Evolutionary conservation across 1,284 basidiomycete species (phyloP), one percentile per base, ranked within the genome.

Genomic region (Pseudozyma tsukubaensis): DNA sequence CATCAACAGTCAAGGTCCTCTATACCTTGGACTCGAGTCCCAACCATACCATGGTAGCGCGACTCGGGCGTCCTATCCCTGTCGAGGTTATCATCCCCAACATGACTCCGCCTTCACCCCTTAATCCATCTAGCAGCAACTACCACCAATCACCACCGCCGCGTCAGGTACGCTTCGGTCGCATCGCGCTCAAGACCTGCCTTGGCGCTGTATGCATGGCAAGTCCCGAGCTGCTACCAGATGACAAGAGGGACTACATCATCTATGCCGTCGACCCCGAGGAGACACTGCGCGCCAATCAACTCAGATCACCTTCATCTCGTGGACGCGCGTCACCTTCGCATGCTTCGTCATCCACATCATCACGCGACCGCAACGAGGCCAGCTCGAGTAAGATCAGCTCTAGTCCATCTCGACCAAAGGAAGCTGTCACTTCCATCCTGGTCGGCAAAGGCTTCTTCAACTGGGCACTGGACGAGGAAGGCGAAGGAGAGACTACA

Each of bases 261-360:
- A 79, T 84, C 53, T 84, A 84, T 50, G 82, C 80, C n/a, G 76
- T 82, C 51, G 82, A 84, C 44, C 81, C 81, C 4, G 75, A 79
- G 24, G 82, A 84, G 63, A 76, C 80, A 2, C 45, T 77, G 44
- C 74, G 78, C 18, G 76, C 69, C 29, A 62, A 53, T 19, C 60
- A 64, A 34, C 61, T 64, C 43, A 32, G 68, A 19, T 77, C 76
- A 19, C 67, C 72, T 10, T 53, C 70, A 5, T 57, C 61, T 13
- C 61, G 57, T n/a, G 57, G 50, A 3, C 49, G 57, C 24, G 35
- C 58, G 11, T 49, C 63, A 10, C 56, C 66, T 14, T 40, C 66
- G 9, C 62, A 63, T 24, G 53, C 70, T 21, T 52, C 70, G 18
- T 58, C 57, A 5, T 67, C 71, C 47, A 36, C 7, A 12, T 54